Percentiles rank a stretch among this genome's conserved stretches.
Conservation (phyloP, 1,284 basidiomycete species). For the Melanopsichium pennsylvanicum region DNA sequence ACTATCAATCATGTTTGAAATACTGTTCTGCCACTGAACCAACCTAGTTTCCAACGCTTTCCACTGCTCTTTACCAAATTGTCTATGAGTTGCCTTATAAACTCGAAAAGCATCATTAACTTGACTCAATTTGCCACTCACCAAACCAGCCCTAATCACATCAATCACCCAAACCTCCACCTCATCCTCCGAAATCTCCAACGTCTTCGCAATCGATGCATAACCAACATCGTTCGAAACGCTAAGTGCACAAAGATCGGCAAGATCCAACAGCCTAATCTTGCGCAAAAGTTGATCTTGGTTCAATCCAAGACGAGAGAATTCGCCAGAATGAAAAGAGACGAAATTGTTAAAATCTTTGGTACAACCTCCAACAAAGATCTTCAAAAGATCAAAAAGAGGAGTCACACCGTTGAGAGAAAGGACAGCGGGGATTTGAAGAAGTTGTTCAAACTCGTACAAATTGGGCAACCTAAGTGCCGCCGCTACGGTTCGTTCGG, state of each 20-base stretch:
- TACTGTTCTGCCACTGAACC: constrained; percentile 58
- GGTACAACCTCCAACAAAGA: constrained; percentile 55
- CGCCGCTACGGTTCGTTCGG: constrained; percentile 54
- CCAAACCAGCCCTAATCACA: constrained; percentile 63
- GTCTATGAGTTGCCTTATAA: constrained; percentile 58
- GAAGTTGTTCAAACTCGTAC: constrained; percentile 61
- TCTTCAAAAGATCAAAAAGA: constrained; percentile 54
- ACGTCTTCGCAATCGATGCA: constrained; percentile 45
- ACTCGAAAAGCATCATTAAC: constrained; percentile 60
- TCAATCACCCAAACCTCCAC: constrained; percentile 66
- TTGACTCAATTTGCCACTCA: constrained; percentile 62
- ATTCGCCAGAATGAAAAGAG: constrained; percentile 7
- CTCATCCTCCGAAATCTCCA: constrained; percentile 47
- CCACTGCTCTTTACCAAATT: constrained; percentile 62
- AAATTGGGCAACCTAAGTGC: constrained; percentile 59
- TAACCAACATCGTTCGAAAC: constrained; percentile 60
- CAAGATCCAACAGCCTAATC: constrained; percentile 62
- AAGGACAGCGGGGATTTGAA: constrained; percentile 49
- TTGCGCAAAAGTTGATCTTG: constrained; percentile 51
- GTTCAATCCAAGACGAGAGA: constrained; percentile 42
- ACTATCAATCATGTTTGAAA: constrained; percentile 50
- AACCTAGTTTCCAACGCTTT: constrained; percentile 54
- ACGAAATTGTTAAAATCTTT: constrained; percentile 48
- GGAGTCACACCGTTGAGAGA: constrained; percentile 45
- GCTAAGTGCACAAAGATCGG: constrained; percentile 55